Evolutionary conservation across 805 yeast genomes (phyloP).

Genomic region (Wickerhamiella azyma): DNA sequence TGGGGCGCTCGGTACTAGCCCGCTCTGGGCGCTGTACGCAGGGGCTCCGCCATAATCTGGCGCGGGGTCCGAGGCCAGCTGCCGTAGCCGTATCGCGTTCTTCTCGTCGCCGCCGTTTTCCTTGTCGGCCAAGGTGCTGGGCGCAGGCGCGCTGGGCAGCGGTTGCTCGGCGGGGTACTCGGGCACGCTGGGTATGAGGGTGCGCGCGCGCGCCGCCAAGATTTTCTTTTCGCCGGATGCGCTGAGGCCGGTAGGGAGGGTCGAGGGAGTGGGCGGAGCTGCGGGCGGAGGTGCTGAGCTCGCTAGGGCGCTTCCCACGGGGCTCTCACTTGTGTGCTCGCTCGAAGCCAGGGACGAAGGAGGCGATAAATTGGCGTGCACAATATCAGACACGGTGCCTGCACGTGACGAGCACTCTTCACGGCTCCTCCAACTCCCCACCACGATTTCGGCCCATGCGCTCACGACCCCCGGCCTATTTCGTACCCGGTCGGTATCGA

Average conservation of each 20-base stretch:
- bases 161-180: neutral
- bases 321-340: neutral
- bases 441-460: slow-evolving; percentile 62
- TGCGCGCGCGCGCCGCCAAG: slow-evolving; percentile 1
- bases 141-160: neutral
- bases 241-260: no score
- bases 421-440: slow-evolving; percentile 54
- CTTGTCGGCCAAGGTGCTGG: neutral
- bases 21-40: neutral
- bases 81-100: neutral
- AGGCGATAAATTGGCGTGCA: slow-evolving; percentile 4
- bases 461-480: slow-evolving; percentile 65
- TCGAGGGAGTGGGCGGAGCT: no score
- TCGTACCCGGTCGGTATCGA: slow-evolving; percentile 70
- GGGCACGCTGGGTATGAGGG: slow-evolving; percentile 5
- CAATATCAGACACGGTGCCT: neutral
- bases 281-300: no score
- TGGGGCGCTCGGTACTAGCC: neutral
- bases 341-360: slow-evolving; percentile 3
- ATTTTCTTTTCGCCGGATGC: slow-evolving; percentile 3
- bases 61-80: slow-evolving; percentile 5
- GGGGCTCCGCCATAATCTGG: slow-evolving; percentile 4
- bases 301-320: no score
- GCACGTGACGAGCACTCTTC: neutral
- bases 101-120: neutral